Conservation (phyloP, 108 stramenopile genomes). For the Thalassiosira profunda region DNA sequence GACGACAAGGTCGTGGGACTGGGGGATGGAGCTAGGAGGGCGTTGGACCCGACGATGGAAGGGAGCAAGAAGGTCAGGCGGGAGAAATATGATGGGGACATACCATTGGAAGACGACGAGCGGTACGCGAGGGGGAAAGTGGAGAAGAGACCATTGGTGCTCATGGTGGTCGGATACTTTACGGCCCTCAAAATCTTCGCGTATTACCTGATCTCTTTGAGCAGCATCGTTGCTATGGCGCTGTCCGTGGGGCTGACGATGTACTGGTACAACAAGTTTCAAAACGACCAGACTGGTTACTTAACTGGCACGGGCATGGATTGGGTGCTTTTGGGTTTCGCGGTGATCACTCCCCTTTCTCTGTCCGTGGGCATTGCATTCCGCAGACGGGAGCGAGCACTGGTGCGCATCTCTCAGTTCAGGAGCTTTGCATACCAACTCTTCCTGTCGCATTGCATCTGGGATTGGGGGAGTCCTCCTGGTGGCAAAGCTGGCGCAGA, state of each 20-base stretch:
- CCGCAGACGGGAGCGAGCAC: conserved; percentile 64
- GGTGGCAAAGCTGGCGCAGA: conserved; percentile 28
- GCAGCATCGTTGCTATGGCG: conserved; percentile 16
- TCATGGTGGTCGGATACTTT: conserved; percentile 32
- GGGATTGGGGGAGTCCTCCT: conserved; percentile 65
- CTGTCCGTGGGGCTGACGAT: conserved; percentile 39
- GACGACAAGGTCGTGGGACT: conserved; percentile 37
- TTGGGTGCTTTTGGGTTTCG: conserved; percentile 76
- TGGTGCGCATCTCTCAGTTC: conserved; percentile 55
- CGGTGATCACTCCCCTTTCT: conserved; percentile 74
- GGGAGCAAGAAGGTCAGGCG: conserved; percentile 10
- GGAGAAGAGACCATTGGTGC: conserved; percentile 22
- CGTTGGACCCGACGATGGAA: conserved; percentile 5
- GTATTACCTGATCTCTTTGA: conserved; percentile 42
- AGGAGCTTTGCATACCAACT: conserved; percentile 58
- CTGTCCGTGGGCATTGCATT: conserved; percentile 66
- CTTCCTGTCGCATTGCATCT: conserved; percentile 58
- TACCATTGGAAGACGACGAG: conserved; percentile 47
- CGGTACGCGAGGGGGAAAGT: conserved; percentile 28
- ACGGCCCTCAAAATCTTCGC: conserved; percentile 42
- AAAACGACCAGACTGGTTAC: neutral
- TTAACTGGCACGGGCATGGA: conserved; percentile 49
- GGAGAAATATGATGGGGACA: conserved; percentile 11
- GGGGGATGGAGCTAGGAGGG: conserved; percentile 7
- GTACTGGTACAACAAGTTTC: conserved; percentile 32